These are phyloP conservation scores for Rhododendron vialii DNA, from an alignment of 148 eudicot species.

Conservation along the genomic window DNA sequence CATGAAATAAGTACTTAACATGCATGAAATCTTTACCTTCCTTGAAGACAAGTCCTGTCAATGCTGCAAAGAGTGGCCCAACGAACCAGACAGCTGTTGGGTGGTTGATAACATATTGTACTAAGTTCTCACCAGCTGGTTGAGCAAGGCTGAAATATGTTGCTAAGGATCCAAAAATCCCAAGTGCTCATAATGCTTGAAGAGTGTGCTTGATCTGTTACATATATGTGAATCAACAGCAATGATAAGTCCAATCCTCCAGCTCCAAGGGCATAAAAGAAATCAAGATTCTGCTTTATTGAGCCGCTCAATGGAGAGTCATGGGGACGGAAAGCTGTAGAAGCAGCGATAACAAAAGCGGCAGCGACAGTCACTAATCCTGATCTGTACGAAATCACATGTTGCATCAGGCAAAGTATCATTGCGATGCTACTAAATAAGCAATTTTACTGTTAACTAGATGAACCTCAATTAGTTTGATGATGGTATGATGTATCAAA, in stretches of 20 bases:
- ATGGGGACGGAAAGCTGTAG: conserved; percentile 47
- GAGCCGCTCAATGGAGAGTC: conserved; percentile 20
- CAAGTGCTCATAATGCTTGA: conserved; percentile 70
- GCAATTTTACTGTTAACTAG: not conserved
- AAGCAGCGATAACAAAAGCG: conserved; percentile 61
- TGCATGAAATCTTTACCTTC: conserved; percentile 46
- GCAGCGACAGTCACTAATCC: conserved; percentile 79
- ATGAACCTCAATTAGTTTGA: not conserved
- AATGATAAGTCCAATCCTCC: conserved; percentile 77
- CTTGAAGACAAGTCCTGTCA: conserved; percentile 88
- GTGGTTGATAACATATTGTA: conserved; percentile 55
- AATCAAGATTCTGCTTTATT: conserved; percentile 32
- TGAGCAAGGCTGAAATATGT: conserved; percentile 54
- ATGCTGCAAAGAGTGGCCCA: conserved; percentile 81
- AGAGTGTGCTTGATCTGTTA: conserved; percentile 78
- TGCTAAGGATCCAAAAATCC: conserved; percentile 59
- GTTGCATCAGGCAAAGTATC: conserved; percentile 1
- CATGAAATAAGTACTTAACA: not conserved
- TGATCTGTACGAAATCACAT: conserved; percentile 72
- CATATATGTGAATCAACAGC: conserved; percentile 71
- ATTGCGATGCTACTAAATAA: not conserved
- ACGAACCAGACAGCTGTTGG: conserved; percentile 81
- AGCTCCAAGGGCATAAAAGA: conserved; percentile 59
- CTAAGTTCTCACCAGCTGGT: conserved; percentile 54
- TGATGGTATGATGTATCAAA: not conserved